phyloP scores from a whole-genome alignment of 257 asterid genomes.

The Scutellaria galericulata region DNA sequence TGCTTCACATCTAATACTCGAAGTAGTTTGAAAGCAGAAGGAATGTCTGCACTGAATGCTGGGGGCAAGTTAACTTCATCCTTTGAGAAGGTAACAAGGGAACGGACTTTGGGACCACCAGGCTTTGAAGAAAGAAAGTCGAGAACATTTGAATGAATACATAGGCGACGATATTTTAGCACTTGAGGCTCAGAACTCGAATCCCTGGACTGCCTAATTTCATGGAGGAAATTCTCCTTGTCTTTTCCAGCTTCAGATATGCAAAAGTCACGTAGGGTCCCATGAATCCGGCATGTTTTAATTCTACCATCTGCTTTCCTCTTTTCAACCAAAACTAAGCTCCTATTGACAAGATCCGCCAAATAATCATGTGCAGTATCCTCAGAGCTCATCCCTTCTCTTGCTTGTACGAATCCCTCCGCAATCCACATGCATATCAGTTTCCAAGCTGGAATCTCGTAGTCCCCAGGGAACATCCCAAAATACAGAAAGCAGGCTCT shows the following conservation, averaged over 20 bases:
- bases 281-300: conserved; percentile 59
- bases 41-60: no score
- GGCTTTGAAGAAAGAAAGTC: no score
- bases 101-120: no score
- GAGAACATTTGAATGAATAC: conserved; percentile 43
- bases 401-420: conserved; percentile 58
- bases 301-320: conserved; percentile 45
- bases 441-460: conserved; percentile 49
- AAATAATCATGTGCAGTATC: conserved; percentile 53
- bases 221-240: conserved; percentile 45
- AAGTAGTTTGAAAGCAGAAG: no score
- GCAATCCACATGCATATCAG: conserved; percentile 61
- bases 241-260: conserved; percentile 47
- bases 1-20: no score
- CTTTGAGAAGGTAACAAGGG: no score
- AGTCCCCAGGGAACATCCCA: conserved; percentile 59
- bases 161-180: conserved; percentile 50
- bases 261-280: conserved; percentile 59
- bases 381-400: conserved; percentile 51
- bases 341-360: conserved; percentile 55
- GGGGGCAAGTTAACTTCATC: no score
- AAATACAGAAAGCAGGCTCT: conserved; percentile 61
- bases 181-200: conserved; percentile 37
- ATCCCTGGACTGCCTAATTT: conserved; percentile 36
- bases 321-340: conserved; percentile 47